Evolutionary conservation across 805 yeast genomes (phyloP).

Genomic region (Wickerhamiella vanderwaltii): DNA sequence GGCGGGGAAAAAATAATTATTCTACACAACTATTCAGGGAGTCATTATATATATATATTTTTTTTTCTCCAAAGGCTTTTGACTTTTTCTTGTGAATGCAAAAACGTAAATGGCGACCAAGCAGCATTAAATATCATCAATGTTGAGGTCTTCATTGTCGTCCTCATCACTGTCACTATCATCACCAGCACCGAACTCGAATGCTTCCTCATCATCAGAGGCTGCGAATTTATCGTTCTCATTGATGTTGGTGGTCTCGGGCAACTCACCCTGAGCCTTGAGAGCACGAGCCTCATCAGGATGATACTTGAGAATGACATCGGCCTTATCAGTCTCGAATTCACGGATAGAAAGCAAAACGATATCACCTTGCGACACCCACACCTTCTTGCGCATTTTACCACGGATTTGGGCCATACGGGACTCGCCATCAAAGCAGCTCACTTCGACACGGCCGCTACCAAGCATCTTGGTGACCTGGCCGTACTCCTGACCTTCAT

Average conservation of each 20-base stretch:
- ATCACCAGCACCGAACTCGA: conserved; percentile 92
- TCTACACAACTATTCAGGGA: too few relatives aligned
- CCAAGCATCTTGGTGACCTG: conserved; percentile 98
- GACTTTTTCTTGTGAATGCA: too few relatives aligned
- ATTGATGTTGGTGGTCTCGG: conserved; percentile 92
- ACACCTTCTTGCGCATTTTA: conserved; percentile 96
- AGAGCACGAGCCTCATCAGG: conserved; percentile 96
- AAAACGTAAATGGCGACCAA: too few relatives aligned
- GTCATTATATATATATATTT: too few relatives aligned
- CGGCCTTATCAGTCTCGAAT: conserved; percentile 97
- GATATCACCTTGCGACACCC: conserved; percentile 99
- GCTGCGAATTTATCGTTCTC: conserved; percentile 97
- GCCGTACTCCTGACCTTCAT: conserved; percentile 97
- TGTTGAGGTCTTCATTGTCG: conserved; percentile 61
- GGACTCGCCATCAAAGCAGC: conserved; percentile 86
- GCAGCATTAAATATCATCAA: conserved; percentile 95
- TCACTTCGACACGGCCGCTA: conserved; percentile 90
- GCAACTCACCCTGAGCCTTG: conserved; percentile 91
- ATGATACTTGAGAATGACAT: conserved; percentile 90
- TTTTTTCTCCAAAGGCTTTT: too few relatives aligned
- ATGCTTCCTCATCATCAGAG: conserved; percentile 94
- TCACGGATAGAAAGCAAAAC: conserved; percentile 92
- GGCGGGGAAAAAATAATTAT: too few relatives aligned
- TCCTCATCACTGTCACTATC: conserved; percentile 57
- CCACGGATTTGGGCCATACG: conserved; percentile 99